Percentiles rank a stretch among this genome's conserved stretches.
These are phyloP conservation scores for Vitis amurensis DNA, from an alignment of 164 flowering plant species.

Conservation along the genomic window DNA sequence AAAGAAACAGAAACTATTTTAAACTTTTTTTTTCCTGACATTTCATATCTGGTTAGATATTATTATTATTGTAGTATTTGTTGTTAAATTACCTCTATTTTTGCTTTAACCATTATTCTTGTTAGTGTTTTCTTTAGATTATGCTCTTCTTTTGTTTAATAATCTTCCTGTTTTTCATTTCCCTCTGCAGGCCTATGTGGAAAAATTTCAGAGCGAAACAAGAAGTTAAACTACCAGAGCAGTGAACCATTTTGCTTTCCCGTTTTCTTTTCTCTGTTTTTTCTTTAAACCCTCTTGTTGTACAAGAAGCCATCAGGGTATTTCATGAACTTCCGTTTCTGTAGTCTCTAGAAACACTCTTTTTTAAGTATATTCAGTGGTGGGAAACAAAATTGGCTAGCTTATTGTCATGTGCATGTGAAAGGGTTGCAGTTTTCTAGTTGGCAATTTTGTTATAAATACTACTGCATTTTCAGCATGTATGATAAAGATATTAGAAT, in stretches of 20 bases:
- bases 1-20: neutral
- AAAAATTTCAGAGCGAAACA: slow-evolving; percentile 16
- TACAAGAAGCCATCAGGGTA: slow-evolving; percentile 1
- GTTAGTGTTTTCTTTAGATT: neutral
- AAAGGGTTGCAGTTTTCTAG: too few relatives aligned
- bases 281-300: neutral
- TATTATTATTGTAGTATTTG: neutral
- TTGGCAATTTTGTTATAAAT: too few relatives aligned
- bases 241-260: too few relatives aligned
- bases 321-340: neutral
- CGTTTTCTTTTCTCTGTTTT: neutral
- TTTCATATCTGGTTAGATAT: too few relatives aligned
- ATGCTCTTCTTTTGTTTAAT: neutral
- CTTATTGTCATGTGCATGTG: too few relatives aligned
- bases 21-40: too few relatives aligned
- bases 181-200: slow-evolving; percentile 27
- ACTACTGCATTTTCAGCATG: too few relatives aligned
- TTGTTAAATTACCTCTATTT: neutral
- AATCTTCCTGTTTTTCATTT: neutral
- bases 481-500: too few relatives aligned
- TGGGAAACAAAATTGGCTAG: too few relatives aligned
- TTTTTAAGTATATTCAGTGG: neutral
- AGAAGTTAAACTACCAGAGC: too few relatives aligned
- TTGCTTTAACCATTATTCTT: too few relatives aligned
- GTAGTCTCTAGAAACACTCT: slow-evolving; percentile 5